A percentile compares a stretch with the other conserved stretches of the same genome.
Evolutionary conservation across 2,329 filamentous ascomycete species (phyloP).

Genomic region (Hymenoscyphus repandus): DNA sequence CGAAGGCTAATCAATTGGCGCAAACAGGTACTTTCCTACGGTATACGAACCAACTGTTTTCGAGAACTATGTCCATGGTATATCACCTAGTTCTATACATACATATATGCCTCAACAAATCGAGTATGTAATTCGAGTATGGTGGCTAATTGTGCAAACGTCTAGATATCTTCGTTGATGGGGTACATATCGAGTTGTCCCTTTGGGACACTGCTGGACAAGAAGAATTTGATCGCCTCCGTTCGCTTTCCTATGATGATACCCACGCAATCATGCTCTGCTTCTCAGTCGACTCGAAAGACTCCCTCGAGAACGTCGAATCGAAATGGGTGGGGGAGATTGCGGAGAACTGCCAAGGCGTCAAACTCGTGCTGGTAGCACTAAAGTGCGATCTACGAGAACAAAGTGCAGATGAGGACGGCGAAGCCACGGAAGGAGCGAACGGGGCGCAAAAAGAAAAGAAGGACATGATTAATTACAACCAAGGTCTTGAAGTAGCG

Average conservation of each 20-base stretch:
- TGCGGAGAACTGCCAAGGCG: constrained; percentile 91
- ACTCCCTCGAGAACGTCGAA: constrained; percentile 96
- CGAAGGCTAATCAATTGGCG: constrained; percentile 5
- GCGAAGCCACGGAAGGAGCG: constrained; percentile 35
- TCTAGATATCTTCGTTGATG: constrained; percentile 97
- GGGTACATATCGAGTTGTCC: constrained; percentile 92
- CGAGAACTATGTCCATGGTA: constrained; percentile 98
- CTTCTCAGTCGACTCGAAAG: constrained; percentile 93
- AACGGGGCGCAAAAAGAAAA: constrained; percentile 48
- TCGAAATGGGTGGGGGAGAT: constrained; percentile 99
- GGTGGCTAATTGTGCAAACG: constrained; percentile 3
- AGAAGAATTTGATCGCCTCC: constrained; percentile 96
- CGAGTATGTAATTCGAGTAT: neutral
- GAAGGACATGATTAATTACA: constrained; percentile 78
- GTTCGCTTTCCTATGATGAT: constrained; percentile 92
- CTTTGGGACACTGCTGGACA: constrained; percentile 98
- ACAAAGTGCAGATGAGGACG: constrained; percentile 58
- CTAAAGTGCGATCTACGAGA: constrained; percentile 96
- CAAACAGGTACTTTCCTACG: constrained; percentile 81
- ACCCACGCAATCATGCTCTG: constrained; percentile 99
- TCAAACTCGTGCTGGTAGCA: constrained; percentile 90
- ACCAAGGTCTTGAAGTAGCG: constrained; percentile 85
- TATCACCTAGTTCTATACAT: constrained; percentile 25
- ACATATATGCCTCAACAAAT: too few species aligned
- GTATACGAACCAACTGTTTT: constrained; percentile 98